Percentiles rank a stretch among this genome's conserved stretches.
phyloP scores from a whole-genome alignment of 2,329 filamentous ascomycete genomes.

The Aquanectria penicillioides region DNA sequence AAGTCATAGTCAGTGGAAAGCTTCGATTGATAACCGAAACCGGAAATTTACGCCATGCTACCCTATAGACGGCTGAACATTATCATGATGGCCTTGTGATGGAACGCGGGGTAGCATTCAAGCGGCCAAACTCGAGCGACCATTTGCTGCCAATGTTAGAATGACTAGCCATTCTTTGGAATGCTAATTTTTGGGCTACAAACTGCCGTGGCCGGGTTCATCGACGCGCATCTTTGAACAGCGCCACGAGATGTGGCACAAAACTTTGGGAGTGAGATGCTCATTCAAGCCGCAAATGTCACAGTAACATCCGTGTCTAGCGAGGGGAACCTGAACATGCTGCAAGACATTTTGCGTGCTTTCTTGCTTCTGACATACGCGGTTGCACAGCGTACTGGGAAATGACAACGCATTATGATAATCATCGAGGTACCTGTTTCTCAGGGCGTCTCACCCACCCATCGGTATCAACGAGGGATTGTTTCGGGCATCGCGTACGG shows the following conservation, averaged over 20 bases:
- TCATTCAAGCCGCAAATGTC: not conserved
- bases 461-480: too few relatives aligned
- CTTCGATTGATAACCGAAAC: too few relatives aligned
- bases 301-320: conserved; percentile 1
- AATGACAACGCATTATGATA: too few relatives aligned
- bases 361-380: not conserved
- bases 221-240: not conserved
- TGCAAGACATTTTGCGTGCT: not conserved
- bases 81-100: not conserved
- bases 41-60: too few relatives aligned
- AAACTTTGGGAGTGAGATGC: not conserved
- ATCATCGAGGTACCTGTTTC: too few relatives aligned
- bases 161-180: not conserved
- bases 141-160: too few relatives aligned
- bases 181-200: not conserved
- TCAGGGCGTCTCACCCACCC: too few relatives aligned
- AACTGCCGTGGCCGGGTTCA: not conserved
- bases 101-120: not conserved
- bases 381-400: not conserved
- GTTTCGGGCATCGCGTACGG: too few relatives aligned
- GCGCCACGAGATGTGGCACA: conserved; percentile 1
- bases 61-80: too few relatives aligned
- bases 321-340: not conserved
- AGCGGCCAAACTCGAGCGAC: too few relatives aligned
- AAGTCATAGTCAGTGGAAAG: too few relatives aligned